Evolutionary conservation across 352 stramenopile species (phyloP), one percentile per base, ranked within the genome.

Genomic region (Pythium angustatum): DNA sequence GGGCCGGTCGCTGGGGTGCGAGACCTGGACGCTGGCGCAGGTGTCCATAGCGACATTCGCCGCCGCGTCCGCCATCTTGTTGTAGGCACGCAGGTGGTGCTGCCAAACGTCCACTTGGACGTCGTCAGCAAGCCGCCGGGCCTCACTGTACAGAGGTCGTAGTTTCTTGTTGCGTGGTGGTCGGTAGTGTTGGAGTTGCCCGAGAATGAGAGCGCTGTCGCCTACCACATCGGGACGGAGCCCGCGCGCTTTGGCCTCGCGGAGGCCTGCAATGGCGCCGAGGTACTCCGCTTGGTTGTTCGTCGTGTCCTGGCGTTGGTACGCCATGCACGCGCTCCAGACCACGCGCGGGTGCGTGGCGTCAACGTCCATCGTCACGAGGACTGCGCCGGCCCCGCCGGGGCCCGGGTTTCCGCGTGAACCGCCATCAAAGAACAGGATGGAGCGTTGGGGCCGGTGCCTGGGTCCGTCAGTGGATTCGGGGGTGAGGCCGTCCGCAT

Each of bases 261-360:
- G 22, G 2, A 68, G 38, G 1, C 62, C 45, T 15, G 22, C 30
- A 11, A 45, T 58, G 3, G 43, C 31, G 0, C 52, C 62, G 5
- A 40, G 52, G 21, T 68, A 68, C 28, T 63, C 62, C 10, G 62
- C 53, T 2, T 17, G 45, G 28, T 68, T 62, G 47, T 68, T 68
- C n/a, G 60, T 68, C 36, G 33, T 69, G 43, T 41, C 24, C 1
- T 9, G 5, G n/a, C 28, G 17, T 1, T 1, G 27, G 21, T 59
- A 66, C 21, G 45, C 31, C 48, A 66, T 59, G 38, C 45, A 48
- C 4, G 58, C 58, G 36, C 44, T 38, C 58, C 58, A 59, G 5
- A 50, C 22, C 10, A 64, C 51, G 2, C 9, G 12, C 4, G 31
- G 14, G 33, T 49, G 14, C 22, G 33, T 50, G 7, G 34, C 45